A percentile compares a stretch with the other conserved stretches of the same genome.
phyloP scores from a whole-genome alignment of 331 rosid genomes.

The Rosa hybrid region DNA sequence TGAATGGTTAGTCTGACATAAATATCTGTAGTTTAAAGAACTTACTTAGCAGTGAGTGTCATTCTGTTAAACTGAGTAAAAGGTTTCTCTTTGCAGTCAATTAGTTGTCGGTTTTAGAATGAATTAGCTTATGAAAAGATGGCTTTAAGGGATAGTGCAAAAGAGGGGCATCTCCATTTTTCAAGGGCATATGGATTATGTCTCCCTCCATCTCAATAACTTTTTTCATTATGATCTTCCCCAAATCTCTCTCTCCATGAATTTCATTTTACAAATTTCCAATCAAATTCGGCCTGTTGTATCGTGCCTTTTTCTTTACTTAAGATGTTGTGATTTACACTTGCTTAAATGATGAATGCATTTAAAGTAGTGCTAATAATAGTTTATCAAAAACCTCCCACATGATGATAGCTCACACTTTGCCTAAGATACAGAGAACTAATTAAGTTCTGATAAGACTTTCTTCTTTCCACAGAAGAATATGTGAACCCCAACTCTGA shows the following conservation, averaged over 20 bases:
- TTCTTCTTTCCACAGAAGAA: conserved; percentile 15
- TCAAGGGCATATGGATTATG: conserved; percentile 76
- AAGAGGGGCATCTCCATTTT: conserved; percentile 44
- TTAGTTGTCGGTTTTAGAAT: conserved; percentile 57
- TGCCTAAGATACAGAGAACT: conserved; percentile 17
- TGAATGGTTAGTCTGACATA: not conserved
- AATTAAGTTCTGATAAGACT: conserved; percentile 20
- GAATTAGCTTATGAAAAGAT: conserved; percentile 45
- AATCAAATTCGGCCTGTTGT: conserved; percentile 29
- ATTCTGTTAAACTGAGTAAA: conserved; percentile 28
- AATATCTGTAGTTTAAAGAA: not conserved
- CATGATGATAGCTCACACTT: conserved; percentile 21
- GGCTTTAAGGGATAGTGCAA: conserved; percentile 52
- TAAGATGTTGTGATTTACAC: conserved; percentile 12
- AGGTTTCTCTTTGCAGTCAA: conserved; percentile 53
- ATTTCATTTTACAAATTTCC: conserved; percentile 48
- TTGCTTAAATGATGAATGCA: conserved; percentile 19
- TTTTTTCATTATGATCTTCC: conserved; percentile 45
- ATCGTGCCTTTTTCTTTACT: conserved; percentile 10
- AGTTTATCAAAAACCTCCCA: conserved; percentile 9
- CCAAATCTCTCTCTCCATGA: conserved; percentile 35
- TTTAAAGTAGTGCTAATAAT: conserved; percentile 11
- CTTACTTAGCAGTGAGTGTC: not conserved
- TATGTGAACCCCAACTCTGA: conserved; percentile 7
- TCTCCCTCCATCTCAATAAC: conserved; percentile 61